Evolutionary conservation across 495 filamentous ascomycete genomes (phyloP).

Genomic region (Neurospora discreta): DNA sequence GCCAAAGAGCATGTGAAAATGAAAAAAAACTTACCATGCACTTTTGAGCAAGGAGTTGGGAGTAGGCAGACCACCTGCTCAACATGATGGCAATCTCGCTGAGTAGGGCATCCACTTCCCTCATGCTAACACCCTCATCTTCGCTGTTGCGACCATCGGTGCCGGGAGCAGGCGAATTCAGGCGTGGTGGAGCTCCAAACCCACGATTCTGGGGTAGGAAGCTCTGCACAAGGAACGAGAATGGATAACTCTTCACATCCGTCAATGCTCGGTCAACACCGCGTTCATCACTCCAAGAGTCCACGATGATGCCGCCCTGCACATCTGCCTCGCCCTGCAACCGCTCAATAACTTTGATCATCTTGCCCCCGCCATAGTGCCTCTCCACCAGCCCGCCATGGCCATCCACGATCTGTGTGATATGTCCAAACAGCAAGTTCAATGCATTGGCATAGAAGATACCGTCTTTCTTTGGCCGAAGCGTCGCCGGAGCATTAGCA

Average conservation of each 20-base stretch:
- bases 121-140: conserved; percentile 91
- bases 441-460: conserved; percentile 89
- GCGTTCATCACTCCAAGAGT: conserved; percentile 89
- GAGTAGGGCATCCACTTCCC: conserved; percentile 77
- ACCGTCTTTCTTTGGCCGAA: conserved; percentile 39
- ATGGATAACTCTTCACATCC: conserved; percentile 93
- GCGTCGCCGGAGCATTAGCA: background rate
- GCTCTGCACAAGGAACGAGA: conserved; percentile 91
- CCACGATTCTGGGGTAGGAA: conserved; percentile 62
- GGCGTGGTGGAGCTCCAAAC: conserved; percentile 37
- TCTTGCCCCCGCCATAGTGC: conserved; percentile 83
- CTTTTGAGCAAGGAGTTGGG: conserved; percentile 76
- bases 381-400: conserved; percentile 83
- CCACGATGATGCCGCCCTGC: conserved; percentile 92
- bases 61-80: conserved; percentile 85
- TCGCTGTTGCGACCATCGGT: conserved; percentile 46
- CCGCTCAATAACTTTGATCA: conserved; percentile 91
- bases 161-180: conserved; percentile 56
- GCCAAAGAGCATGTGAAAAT: background rate
- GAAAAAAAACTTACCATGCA: conserved; percentile 53
- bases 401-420: conserved; percentile 87
- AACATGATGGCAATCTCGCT: conserved; percentile 86
- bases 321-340: conserved; percentile 91
- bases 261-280: conserved; percentile 74
- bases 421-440: conserved; percentile 91